Conservation (phyloP, 805 yeast species). For the Lachancea thermotolerans region DNA sequence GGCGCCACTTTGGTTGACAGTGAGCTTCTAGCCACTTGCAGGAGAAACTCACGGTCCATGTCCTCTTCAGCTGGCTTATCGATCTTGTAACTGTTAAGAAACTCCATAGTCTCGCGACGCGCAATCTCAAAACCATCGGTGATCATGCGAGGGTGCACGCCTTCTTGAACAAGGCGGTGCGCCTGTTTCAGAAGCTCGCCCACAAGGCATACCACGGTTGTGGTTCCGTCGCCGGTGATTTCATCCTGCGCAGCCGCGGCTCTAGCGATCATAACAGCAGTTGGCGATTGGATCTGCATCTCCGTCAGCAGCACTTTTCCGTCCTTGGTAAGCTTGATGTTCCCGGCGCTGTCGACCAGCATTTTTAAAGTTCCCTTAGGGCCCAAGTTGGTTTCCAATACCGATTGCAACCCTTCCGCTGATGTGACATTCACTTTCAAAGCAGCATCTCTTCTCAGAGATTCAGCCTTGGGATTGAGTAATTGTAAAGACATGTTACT, state of each 20-base stretch:
- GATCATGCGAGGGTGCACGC: slow-evolving; percentile 90
- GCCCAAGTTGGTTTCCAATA: slow-evolving; percentile 84
- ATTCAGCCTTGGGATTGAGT: slow-evolving; percentile 94
- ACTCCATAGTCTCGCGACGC: slow-evolving; percentile 64
- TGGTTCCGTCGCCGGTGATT: slow-evolving; percentile 98
- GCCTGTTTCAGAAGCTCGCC: slow-evolving; percentile 95
- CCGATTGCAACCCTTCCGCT: slow-evolving; percentile 94
- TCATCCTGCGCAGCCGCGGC: slow-evolving; percentile 99
- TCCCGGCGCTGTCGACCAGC: slow-evolving; percentile 95
- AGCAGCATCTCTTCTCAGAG: slow-evolving; percentile 92
- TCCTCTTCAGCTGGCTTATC: slow-evolving; percentile 34
- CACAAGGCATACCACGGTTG: slow-evolving; percentile 87
- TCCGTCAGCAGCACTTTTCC: slow-evolving; percentile 90
- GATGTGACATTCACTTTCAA: slow-evolving; percentile 91
- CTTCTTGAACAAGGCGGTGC: slow-evolving; percentile 83
- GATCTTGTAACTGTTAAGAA: slow-evolving; percentile 59
- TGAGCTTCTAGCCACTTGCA: slow-evolving; percentile 89
- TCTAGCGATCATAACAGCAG: slow-evolving; percentile 87
- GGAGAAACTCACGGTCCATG: slow-evolving; percentile 78
- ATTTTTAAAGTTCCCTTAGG: slow-evolving; percentile 96
- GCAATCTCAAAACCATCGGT: slow-evolving; percentile 95
- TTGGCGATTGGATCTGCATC: slow-evolving; percentile 94
- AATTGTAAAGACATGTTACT: slow-evolving; percentile 61
- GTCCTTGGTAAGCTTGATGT: slow-evolving; percentile 91
- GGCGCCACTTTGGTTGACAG: slow-evolving; percentile 77